phyloP scores from a whole-genome alignment of 176 grass and related monocot genomes.

The Cocos nucifera region DNA sequence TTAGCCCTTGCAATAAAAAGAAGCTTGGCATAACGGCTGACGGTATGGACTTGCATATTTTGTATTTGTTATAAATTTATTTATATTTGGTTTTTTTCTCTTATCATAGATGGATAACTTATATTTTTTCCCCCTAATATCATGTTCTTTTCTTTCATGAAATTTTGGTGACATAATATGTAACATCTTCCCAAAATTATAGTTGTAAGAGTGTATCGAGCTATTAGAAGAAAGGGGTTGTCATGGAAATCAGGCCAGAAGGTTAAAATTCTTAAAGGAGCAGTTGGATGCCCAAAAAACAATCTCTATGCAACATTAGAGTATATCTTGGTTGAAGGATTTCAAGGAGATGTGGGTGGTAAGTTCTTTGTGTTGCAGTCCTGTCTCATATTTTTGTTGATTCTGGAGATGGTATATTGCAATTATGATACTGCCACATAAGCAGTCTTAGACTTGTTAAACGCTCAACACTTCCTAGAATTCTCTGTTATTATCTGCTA shows the following conservation, averaged over 20 bases:
- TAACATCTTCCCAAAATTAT: not conserved
- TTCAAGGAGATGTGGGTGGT: constrained; percentile 42
- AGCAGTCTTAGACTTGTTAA: too few relatives aligned
- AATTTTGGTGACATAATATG: too few relatives aligned
- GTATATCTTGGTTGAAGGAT: constrained; percentile 41
- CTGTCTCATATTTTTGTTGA: too few relatives aligned
- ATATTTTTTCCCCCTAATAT: too few relatives aligned
- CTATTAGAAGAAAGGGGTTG: constrained; percentile 33
- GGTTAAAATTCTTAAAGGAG: constrained; percentile 32
- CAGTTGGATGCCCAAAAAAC: constrained; percentile 21
- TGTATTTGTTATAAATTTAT: too few relatives aligned
- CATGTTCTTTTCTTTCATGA: too few relatives aligned
- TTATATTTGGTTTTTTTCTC: too few relatives aligned
- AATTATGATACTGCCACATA: too few relatives aligned
- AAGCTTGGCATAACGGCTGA: constrained; percentile 39
- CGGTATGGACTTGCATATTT: constrained; percentile 10
- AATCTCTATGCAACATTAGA: constrained; percentile 36
- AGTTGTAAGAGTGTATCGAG: constrained; percentile 35
- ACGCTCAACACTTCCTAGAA: not conserved
- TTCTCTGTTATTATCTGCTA: constrained; percentile 1
- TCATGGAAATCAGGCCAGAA: constrained; percentile 36
- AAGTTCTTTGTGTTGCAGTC: not conserved
- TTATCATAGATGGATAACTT: too few relatives aligned
- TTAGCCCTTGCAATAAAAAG: constrained; percentile 31
- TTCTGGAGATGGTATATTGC: too few relatives aligned